A percentile compares a stretch with the other conserved stretches of the same genome.
phyloP scores from a whole-genome alignment of 192 early-diverging fungal species.

The Oehlia diaphana region DNA sequence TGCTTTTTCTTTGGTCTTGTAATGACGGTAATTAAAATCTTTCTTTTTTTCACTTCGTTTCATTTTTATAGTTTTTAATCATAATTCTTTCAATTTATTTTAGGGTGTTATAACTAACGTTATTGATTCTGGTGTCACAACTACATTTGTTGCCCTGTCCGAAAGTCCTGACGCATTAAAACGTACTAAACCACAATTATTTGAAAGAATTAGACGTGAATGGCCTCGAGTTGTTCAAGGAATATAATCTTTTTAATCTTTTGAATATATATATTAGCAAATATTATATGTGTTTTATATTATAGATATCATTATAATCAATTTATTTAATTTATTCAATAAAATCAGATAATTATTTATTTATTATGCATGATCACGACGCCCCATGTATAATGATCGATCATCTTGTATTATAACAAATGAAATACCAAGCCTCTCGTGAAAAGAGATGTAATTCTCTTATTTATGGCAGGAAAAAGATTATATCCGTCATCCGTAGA shows the following conservation, averaged over 20 bases:
- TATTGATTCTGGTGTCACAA: slow-evolving; percentile 86
- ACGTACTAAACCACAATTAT: slow-evolving; percentile 41
- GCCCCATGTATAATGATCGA: too few relatives aligned
- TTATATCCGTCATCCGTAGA: too few relatives aligned
- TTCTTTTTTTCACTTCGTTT: slow-evolving; percentile 10
- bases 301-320: too few relatives aligned
- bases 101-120: slow-evolving; percentile 53
- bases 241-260: slow-evolving; percentile 7
- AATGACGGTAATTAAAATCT: slow-evolving; percentile 65
- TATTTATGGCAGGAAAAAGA: too few relatives aligned
- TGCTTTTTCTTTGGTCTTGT: slow-evolving; percentile 43
- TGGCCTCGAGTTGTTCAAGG: slow-evolving; percentile 46
- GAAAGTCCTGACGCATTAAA: slow-evolving; percentile 81
- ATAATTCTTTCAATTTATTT: neutral
- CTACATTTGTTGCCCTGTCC: slow-evolving; percentile 93
- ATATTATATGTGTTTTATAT: too few relatives aligned
- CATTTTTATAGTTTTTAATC: slow-evolving; percentile 4
- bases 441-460: too few relatives aligned
- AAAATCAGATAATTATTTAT: too few relatives aligned
- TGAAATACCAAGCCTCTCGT: too few relatives aligned
- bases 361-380: too few relatives aligned
- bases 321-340: too few relatives aligned
- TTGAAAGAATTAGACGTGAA: slow-evolving; percentile 34
- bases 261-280: too few relatives aligned
- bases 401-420: too few relatives aligned